These are phyloP conservation scores for Pseudogymnoascus sp. DNA, from an alignment of 2,329 filamentous ascomycete species.

Conservation along the genomic window DNA sequence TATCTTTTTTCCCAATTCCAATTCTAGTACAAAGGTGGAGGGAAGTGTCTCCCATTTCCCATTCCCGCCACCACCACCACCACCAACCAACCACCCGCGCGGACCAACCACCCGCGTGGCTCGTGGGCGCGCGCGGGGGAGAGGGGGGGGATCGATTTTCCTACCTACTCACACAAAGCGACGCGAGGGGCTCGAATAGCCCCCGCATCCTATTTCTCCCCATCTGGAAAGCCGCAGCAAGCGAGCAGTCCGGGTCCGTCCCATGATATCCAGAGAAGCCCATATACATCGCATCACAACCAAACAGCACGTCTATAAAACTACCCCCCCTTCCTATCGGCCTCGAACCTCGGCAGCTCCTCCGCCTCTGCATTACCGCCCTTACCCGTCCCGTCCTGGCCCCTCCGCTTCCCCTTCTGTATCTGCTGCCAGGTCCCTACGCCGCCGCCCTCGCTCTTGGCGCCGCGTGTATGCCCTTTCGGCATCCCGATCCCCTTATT, in stretches of 20 bases:
- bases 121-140: neutral
- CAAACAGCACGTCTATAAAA: neutral
- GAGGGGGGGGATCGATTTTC: neutral
- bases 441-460: constrained; percentile 47
- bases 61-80: neutral
- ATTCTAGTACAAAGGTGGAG: neutral
- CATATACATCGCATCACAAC: neutral
- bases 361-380: neutral
- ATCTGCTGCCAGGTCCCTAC: constrained; percentile 52
- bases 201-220: neutral
- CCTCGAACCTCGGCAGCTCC: neutral
- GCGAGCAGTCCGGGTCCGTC: neutral
- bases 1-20: neutral
- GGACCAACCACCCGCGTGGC: neutral
- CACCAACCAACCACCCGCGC: neutral
- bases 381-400: neutral
- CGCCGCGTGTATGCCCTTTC: constrained; percentile 47
- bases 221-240: neutral
- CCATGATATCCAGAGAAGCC: neutral
- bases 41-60: neutral
- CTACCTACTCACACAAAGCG: neutral
- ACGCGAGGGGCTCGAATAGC: neutral
- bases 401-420: constrained; percentile 45
- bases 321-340: neutral
- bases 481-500: constrained; percentile 30